Evolutionary conservation across 1,139 yeast genomes (phyloP), one percentile per base, ranked within the genome.

Genomic region (Pichia norvegensis): DNA sequence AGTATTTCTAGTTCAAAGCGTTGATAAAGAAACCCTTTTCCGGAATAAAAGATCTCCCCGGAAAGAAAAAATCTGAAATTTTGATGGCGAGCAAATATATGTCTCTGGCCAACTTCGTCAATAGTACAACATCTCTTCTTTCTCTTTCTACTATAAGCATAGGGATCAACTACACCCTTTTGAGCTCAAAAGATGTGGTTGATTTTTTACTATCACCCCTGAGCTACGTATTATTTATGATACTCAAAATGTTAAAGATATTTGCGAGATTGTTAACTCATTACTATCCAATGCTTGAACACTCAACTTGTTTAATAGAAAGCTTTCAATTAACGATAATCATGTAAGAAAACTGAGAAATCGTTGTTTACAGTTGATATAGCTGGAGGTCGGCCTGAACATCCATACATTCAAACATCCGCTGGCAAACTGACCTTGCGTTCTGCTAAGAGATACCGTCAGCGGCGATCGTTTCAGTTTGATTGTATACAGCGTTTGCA

Each of bases 401-500:
- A 38, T 6, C 41, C 47, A 42, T 31, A 48, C 52, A 48, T 46
- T 38, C 49, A 38, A 41, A 48, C 39, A 52, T 50, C 54, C 44
- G 25, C 36, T 31, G 37, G 43, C 44, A 50, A 46, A 38, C 44
- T 38, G 45, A 48, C 42, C 37, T 27, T 44, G 44, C 54, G 54
- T 52, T 52, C 38, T 52, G 54, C 44, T 37, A 33, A 27, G 36
- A 41, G 43, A 41, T 19, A 48, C 54, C 53, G 46, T 48, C 31
- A 14, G 19, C 39, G 31, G 54, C 52, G 43, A 39, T 41, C 51
- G 49, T 43, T 49, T 49, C 40, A 36, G 35, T 36, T 43, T 22
- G 43, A 17, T 35, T n/a, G 20, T 17, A 6, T 4, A 20, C 10
- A 13, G 29, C n/a, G 29, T 17, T 8, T 19, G 4, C n/a, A 16